A percentile compares a stretch with the other conserved stretches of the same genome.
phyloP scores from a whole-genome alignment of 192 early-diverging fungal species.

The Backusella liffmaniae region DNA sequence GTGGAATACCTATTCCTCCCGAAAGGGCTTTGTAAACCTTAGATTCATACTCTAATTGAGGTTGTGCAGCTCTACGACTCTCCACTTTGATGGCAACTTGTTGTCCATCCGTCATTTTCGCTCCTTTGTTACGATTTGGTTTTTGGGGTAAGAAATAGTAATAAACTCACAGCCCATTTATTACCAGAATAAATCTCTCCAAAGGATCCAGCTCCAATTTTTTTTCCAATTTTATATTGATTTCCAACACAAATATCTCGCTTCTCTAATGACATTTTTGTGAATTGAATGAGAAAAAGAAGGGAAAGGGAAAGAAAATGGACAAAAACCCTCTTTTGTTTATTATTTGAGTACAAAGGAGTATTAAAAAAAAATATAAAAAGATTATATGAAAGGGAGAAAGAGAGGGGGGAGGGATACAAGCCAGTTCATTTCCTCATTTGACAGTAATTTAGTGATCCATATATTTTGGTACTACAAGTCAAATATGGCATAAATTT shows the following conservation, averaged over 20 bases:
- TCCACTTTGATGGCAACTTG: slow-evolving; percentile 99
- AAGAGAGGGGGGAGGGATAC: too few relatives aligned
- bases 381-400: too few relatives aligned
- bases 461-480: too few relatives aligned
- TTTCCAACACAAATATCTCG: slow-evolving; percentile 84
- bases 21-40: slow-evolving; percentile 94
- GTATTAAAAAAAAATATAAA: too few relatives aligned
- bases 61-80: slow-evolving; percentile 90
- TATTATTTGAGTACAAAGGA: neutral
- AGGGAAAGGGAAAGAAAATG: neutral
- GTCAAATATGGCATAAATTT: too few relatives aligned
- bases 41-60: slow-evolving; percentile 97
- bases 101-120: slow-evolving; percentile 86
- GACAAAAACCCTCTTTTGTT: neutral
- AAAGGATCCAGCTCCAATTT: slow-evolving; percentile 97
- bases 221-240: slow-evolving; percentile 92
- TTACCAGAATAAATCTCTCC: slow-evolving; percentile 96
- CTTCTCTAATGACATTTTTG: neutral
- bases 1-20: slow-evolving; percentile 89
- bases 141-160: neutral
- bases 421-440: too few relatives aligned
- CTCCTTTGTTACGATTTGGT: slow-evolving; percentile 46
- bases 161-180: slow-evolving; percentile 5
- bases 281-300: neutral
- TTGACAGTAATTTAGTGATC: too few relatives aligned